Evolutionary conservation across 2,329 filamentous ascomycete species (phyloP), one percentile per base, ranked within the genome.

Genomic region (Talaromyces atroroseus): DNA sequence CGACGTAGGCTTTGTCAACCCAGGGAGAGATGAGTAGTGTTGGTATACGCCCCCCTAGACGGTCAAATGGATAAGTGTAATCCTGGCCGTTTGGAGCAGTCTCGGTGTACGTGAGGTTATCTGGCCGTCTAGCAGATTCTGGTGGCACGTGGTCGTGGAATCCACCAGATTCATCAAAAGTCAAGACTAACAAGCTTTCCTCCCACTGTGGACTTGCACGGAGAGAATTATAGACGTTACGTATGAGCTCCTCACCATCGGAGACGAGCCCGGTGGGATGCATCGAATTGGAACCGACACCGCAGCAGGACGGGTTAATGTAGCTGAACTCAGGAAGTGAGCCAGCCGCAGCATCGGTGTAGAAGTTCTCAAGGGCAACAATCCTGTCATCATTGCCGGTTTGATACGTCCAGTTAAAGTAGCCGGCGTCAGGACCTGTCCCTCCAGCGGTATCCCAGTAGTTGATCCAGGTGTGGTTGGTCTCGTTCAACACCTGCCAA

Each of bases 121-220:
- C 74, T 0, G 74, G 73, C 1, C 69, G 58, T 0, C 69, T 4
- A 71, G 65, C 0, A 75, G 75, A 1, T n/a, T n/a, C n/a, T n/a
- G 76, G 74, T 0, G 74, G 60, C 16, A 77, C 76, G 58, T 79
- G 76, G 63, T 78, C 76, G 23, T 72, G 72, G 58, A 79, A 78
- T 10, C 76, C 77, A 32, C 77, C 76, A 51, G 76, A 70, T 62
- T 78, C 76, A 61, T 78, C 76, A 54, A 76, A 78, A 5, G 75
- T 78, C 32, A 78, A 59, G 58, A 79, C 73, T 58, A 78, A 76
- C 12, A 78, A 69, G 0, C 76, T 78, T 36, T 76, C 65, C 6
- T 77, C 69, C 76, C 76, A 79, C 63, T 78, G 74, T 1, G 76
- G 74, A 7, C 71, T 71, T 34, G 63, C 61, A 21, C 76, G 74